Evolutionary conservation across 192 early-diverging fungal species (phyloP), one percentile per base, ranked within the genome.

Genomic region (Gaertneriomyces sp.): DNA sequence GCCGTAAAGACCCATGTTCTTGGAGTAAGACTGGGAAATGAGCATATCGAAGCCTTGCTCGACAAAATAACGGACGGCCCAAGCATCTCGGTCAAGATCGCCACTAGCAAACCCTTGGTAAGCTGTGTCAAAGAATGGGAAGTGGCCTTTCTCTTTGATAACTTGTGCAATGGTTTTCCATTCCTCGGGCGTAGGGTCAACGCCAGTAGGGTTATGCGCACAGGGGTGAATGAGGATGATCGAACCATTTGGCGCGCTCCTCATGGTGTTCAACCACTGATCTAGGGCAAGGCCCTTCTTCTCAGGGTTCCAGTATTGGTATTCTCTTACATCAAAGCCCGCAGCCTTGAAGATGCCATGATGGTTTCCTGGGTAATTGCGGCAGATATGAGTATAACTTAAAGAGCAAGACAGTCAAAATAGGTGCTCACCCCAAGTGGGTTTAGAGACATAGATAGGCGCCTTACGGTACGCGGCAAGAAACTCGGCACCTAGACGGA

Each of bases 41-140:
- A 98, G 84, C 64, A 95, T 64, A 72, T 99, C 95, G 72, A 95
- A 93, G 5, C 94, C 95, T 63, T 88, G 84, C 16, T 87, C 77
- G 3, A 92, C 92, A 85, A 99, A 99, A 74, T 93, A 90, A 14
- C 96, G 87, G 44, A 95, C 88, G 58, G 96, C 91, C 73, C 82
- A 88, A 38, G 96, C 94, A 78, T 99, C 96, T 50, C 84, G 72
- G 70, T 93, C 93, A 14, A 97, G 81, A 73, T 90, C 84, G 49
- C 96, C 96, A 8, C 89, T 91, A 33, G 95, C 95, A 73, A 99
- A 99, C 6, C 96, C 96, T 82, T 97, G 95, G 85, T 99, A 99
- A 20, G 96, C 96, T 75, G 89, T 93, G 76, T 99, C 96, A 68
- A 99, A 98, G 85, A 99, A 96, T 16, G 92, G 88, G 71, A 98